Conservation (phyloP, 768 basidiomycete genomes). For the Podaxis sp. region DNA sequence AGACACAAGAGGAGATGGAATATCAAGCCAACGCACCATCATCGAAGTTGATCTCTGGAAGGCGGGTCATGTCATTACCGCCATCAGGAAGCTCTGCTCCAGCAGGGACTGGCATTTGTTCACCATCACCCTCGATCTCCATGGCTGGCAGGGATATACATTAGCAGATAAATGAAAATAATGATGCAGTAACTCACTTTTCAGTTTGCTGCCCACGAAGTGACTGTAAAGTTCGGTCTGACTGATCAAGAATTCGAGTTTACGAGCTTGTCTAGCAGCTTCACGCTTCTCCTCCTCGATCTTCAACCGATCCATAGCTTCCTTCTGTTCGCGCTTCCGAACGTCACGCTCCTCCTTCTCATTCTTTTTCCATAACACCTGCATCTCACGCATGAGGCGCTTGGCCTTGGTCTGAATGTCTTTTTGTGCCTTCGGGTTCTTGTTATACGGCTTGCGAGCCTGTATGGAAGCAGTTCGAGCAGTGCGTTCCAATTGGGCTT, state of each 20-base stretch:
- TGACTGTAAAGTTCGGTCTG: conserved; percentile 99
- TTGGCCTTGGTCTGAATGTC: conserved; percentile 83
- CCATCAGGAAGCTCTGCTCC: conserved; percentile 54
- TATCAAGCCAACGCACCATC: conserved; percentile 53
- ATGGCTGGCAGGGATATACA: conserved; percentile 44
- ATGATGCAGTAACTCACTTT: conserved; percentile 50
- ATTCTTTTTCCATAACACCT: conserved; percentile 96
- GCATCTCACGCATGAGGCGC: conserved; percentile 91
- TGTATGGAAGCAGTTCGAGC: conserved; percentile 72
- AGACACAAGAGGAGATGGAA: neutral
- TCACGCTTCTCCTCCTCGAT: conserved; percentile 93
- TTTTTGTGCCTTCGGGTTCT: conserved; percentile 74
- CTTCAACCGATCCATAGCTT: conserved; percentile 82
- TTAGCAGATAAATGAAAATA: conserved; percentile 13
- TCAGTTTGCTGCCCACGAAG: conserved; percentile 96
- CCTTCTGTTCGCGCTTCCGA: conserved; percentile 91
- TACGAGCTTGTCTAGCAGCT: conserved; percentile 88
- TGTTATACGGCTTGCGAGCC: conserved; percentile 69
- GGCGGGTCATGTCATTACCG: conserved; percentile 40
- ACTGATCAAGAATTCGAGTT: conserved; percentile 97
- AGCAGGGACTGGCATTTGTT: conserved; percentile 38
- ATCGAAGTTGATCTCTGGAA: conserved; percentile 86
- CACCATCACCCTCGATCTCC: conserved; percentile 63
- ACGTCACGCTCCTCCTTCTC: conserved; percentile 95
- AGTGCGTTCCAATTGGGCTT: conserved; percentile 70